Percentiles rank a stretch among this genome's conserved stretches.
Conservation (phyloP, 805 yeast species). For the Saturnispora ahearnii region DNA sequence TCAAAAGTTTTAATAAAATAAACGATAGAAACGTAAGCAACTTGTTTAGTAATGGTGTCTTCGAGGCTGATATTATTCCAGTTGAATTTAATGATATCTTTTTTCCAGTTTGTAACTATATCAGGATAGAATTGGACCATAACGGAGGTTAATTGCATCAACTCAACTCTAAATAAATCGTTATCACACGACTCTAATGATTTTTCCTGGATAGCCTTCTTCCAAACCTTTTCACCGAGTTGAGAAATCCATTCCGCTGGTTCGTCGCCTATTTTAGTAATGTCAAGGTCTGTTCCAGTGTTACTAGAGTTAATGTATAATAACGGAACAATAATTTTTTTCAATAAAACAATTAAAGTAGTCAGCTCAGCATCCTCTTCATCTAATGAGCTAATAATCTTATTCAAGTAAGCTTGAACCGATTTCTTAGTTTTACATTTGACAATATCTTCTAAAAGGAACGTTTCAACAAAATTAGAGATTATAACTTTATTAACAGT, state of each 20-base stretch:
- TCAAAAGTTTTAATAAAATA: conserved; percentile 81
- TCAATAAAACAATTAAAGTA: conserved; percentile 54
- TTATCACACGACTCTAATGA: conserved; percentile 55
- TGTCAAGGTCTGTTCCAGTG: conserved; percentile 28
- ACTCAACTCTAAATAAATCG: conserved; percentile 67
- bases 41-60: conserved; percentile 81
- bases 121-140: conserved; percentile 61
- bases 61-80: conserved; percentile 91
- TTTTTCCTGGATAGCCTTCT: conserved; percentile 44
- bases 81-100: conserved; percentile 84
- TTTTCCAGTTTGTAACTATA: conserved; percentile 50
- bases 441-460: conserved; percentile 48
- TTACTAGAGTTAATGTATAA: conserved; percentile 52
- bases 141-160: conserved; percentile 73
- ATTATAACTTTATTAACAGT: conserved; percentile 38
- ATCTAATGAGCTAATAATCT: conserved; percentile 42
- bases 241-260: conserved; percentile 54
- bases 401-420: conserved; percentile 43
- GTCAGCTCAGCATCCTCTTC: conserved; percentile 36
- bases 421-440: conserved; percentile 36
- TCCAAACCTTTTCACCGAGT: conserved; percentile 67
- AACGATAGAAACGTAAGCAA: conserved; percentile 84
- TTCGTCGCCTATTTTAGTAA: conserved; percentile 14
- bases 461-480: conserved; percentile 44
- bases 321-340: conserved; percentile 55